phyloP scores from a whole-genome alignment of 352 stramenopile species.

The Peronospora belbahrii region DNA sequence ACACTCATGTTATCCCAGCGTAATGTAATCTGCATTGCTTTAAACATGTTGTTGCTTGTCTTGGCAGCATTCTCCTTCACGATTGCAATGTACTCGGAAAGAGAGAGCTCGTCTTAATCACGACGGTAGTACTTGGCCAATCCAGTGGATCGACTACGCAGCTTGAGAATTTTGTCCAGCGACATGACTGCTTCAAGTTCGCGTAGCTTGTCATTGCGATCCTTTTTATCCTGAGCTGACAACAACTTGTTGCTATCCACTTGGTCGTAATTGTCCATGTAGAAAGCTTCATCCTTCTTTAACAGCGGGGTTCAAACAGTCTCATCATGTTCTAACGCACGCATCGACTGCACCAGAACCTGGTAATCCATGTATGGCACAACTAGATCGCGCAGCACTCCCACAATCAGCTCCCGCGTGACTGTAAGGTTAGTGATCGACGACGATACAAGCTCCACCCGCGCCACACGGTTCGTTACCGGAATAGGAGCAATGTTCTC shows the following conservation, averaged over 20 bases:
- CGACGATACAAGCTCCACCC: conserved; percentile 33
- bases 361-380: conserved; percentile 53
- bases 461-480: conserved; percentile 31
- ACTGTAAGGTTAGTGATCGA: conserved; percentile 37
- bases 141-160: conserved; percentile 32
- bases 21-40: conserved; percentile 41
- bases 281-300: conserved; percentile 43
- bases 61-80: conserved; percentile 35
- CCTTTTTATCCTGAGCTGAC: conserved; percentile 37
- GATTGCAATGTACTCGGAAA: conserved; percentile 32
- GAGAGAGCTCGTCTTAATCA: conserved; percentile 32
- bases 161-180: conserved; percentile 39
- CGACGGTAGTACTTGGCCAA: conserved; percentile 38
- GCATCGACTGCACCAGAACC: conserved; percentile 41
- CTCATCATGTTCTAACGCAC: conserved; percentile 36
- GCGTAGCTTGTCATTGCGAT: conserved; percentile 27
- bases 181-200: conserved; percentile 37
- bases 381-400: conserved; percentile 44
- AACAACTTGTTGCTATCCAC: conserved; percentile 36
- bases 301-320: conserved; percentile 29
- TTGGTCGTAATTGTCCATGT: conserved; percentile 41
- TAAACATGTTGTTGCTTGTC: conserved; percentile 47
- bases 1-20: conserved; percentile 51
- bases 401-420: conserved; percentile 34
- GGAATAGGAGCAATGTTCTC: conserved; percentile 45